Percentiles rank a stretch among this genome's conserved stretches.
These are phyloP conservation scores for Colletotrichum sp. DNA, from an alignment of 2,329 filamentous ascomycete genomes.

Conservation along the genomic window DNA sequence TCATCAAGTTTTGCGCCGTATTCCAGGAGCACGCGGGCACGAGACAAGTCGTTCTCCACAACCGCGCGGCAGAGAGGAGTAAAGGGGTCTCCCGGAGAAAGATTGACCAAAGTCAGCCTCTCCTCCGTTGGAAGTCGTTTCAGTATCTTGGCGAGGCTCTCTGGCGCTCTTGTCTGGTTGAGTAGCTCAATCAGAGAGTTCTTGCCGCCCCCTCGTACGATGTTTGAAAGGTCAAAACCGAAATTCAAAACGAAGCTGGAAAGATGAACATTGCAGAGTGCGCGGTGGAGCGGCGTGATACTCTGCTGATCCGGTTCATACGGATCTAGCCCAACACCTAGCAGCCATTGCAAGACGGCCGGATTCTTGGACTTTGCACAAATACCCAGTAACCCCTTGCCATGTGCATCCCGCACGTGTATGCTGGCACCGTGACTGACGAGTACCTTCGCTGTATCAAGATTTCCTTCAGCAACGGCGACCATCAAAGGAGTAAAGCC, in stretches of 20 bases:
- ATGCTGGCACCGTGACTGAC: slow-evolving; percentile 29
- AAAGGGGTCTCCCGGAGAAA: not conserved
- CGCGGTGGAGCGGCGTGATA: slow-evolving; percentile 1
- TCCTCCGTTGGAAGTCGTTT: not conserved
- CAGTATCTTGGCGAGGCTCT: not conserved
- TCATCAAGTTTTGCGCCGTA: slow-evolving; percentile 15
- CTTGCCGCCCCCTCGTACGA: not conserved
- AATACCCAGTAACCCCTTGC: slow-evolving; percentile 2
- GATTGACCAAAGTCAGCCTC: not conserved
- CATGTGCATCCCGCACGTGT: not conserved
- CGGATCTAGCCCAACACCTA: slow-evolving; percentile 10
- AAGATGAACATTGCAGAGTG: not conserved
- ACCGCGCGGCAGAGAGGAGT: slow-evolving; percentile 15
- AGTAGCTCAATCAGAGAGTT: not conserved
- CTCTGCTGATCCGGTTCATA: slow-evolving; percentile 8
- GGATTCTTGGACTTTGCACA: slow-evolving; percentile 4
- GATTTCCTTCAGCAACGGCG: slow-evolving; percentile 11
- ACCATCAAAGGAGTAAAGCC: not conserved
- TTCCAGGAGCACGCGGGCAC: not conserved
- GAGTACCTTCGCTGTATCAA: slow-evolving; percentile 32
- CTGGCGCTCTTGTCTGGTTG: not conserved
- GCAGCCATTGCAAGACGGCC: slow-evolving; percentile 14
- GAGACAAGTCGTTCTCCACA: not conserved
- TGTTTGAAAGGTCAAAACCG: slow-evolving; percentile 11
- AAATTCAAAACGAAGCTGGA: not conserved